Conservation (phyloP, 1,284 basidiomycete genomes). For the Rhodotorula sp. region DNA sequence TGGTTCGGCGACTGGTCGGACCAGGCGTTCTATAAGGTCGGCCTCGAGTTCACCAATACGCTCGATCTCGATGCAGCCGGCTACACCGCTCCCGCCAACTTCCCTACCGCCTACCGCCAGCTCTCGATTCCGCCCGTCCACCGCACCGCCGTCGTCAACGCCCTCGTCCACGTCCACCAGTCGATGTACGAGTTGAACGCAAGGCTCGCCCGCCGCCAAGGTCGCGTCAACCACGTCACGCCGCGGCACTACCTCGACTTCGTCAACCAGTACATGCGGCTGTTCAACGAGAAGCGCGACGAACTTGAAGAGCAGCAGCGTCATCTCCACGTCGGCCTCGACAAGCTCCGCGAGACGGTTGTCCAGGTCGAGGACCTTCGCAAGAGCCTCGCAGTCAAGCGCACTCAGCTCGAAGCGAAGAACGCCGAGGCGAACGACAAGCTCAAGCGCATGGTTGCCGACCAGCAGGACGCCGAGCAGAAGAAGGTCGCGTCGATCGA, state of each 20-base stretch:
- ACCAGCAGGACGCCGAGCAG: conserved; percentile 97
- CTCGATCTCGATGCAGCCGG: conserved; percentile 82
- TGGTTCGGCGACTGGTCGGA: conserved; percentile 99
- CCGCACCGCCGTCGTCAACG: conserved; percentile 86
- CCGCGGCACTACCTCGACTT: conserved; percentile 98
- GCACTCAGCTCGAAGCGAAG: conserved; percentile 88
- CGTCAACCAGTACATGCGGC: conserved; percentile 95
- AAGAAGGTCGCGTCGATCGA: conserved; percentile 96
- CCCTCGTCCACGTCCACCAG: conserved; percentile 87
- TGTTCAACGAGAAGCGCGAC: conserved; percentile 96
- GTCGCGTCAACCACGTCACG: conserved; percentile 93
- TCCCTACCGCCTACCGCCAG: conserved; percentile 83
- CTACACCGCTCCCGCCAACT: conserved; percentile 71
- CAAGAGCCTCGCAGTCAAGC: conserved; percentile 91
- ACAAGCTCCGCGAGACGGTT: conserved; percentile 94
- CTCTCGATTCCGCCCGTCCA: conserved; percentile 76
- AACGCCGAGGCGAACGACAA: conserved; percentile 95
- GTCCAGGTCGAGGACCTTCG: conserved; percentile 93
- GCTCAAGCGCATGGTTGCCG: conserved; percentile 94
- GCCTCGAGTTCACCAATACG: conserved; percentile 86
- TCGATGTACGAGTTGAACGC: conserved; percentile 86
- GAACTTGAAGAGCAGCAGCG: conserved; percentile 98
- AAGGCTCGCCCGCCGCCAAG: conserved; percentile 83
- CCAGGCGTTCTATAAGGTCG: conserved; percentile 95
- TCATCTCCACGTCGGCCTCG: conserved; percentile 95